Base-by-base conservation (phyloP, 179 eudicot species). In the Spergularia azorica region DNA sequence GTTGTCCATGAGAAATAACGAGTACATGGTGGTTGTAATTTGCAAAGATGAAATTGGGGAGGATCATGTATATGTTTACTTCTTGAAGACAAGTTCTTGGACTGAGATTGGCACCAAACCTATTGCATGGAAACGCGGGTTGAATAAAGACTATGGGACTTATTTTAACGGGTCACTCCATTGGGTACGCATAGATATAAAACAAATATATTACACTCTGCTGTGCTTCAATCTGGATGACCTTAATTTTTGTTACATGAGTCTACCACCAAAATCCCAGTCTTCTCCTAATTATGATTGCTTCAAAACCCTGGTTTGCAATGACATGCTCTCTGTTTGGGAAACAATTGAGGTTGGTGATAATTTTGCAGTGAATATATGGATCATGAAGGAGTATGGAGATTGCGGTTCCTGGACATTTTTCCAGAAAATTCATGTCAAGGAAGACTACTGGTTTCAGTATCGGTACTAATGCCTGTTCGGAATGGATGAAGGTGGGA, bases 341-440 rank as follows among this genome's bases (percentile, higher is more conserved):
- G 70, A 65, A 26, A 41, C 70, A 11, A 39, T 65, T 65, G 70
- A 65, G 52, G 70, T 65, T 50, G 70, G 70, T 3, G 21, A 15
- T 20, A 65, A 21, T 41, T 65, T 65, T 41, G 70, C 18, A 16
- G 70, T 65, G 52, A 65, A 65, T 21, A 38, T 65, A 21, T 65
- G 70, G 70, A 52, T 38, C 21, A 65, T 65, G 70, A 65, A 65
- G 70, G 51, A 65, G 70, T 65, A 65, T 65, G 70, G 70, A 13
- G 21, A 41, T 43, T 5, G 70, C 52, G 9, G 20, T 41, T 41
- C 70, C n/a, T 65, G 70, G 70, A 39, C 52, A 32, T 2, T 65
- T 16, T 65, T 39, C 12, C 50, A 16, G 51, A 65, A 12, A 38
- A 21, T 65, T 26, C 12, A 3, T 41, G 41, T 65, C 6, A 65